Conservation (phyloP, 1,139 yeast genomes). For the Pneumocystis carinii region DNA sequence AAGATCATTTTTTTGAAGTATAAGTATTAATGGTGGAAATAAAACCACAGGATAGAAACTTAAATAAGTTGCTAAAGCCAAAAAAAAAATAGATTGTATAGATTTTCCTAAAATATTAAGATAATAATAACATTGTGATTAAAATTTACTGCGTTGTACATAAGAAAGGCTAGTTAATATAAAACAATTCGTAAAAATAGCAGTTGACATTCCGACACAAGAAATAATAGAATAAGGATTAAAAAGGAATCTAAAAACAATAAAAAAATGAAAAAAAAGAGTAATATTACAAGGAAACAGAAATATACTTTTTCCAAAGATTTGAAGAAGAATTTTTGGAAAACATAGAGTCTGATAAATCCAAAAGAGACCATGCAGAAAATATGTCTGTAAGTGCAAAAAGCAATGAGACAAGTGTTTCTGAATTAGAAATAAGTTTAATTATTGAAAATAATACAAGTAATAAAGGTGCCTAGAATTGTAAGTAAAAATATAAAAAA, state of each 20-base stretch:
- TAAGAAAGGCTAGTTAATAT: conserved; percentile 40
- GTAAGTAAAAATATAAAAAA: background rate
- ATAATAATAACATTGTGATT: background rate
- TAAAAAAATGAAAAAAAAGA: conserved; percentile 2
- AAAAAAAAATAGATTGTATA: conserved; percentile 34
- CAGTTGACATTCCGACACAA: conserved; percentile 55
- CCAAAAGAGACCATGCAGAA: conserved; percentile 30
- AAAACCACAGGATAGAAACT: conserved; percentile 47
- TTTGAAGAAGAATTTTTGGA: conserved; percentile 6
- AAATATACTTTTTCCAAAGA: conserved; percentile 5
- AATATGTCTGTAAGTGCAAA: conserved; percentile 31
- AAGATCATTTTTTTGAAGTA: conserved; percentile 11
- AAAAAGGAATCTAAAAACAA: conserved; percentile 47
- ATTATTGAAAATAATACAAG: background rate
- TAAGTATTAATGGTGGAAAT: conserved; percentile 38
- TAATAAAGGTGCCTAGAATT: conserved; percentile 11
- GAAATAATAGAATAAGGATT: conserved; percentile 67
- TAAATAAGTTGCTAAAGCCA: conserved; percentile 53
- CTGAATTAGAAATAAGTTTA: background rate
- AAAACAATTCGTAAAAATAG: conserved; percentile 43
- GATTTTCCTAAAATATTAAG: background rate
- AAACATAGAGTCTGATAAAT: conserved; percentile 31
- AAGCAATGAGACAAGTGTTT: conserved; percentile 24
- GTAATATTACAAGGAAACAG: background rate
- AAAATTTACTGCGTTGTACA: conserved; percentile 28